Percentiles rank a stretch among this genome's conserved stretches.
Evolutionary conservation across 2,329 filamentous ascomycete species (phyloP).

Genomic region (Xylaria arbuscula): DNA sequence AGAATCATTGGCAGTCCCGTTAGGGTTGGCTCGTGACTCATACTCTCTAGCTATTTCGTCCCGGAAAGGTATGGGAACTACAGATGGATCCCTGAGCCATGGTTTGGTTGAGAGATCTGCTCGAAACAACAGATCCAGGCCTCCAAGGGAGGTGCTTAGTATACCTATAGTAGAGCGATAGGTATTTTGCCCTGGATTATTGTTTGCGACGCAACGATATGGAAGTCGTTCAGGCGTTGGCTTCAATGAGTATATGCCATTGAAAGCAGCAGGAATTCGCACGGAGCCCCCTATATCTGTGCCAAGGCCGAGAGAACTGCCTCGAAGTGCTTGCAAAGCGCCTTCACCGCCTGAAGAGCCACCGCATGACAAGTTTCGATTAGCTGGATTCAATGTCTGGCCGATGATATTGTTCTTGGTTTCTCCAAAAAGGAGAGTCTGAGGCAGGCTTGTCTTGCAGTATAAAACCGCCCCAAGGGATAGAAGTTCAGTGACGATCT

Average conservation of each 20-base stretch:
- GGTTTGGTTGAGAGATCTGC: conserved; percentile 59
- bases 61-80: conserved; percentile 74
- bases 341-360: conserved; percentile 70
- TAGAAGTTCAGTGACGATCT: conserved; percentile 36
- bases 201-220: conserved; percentile 40
- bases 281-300: conserved; percentile 61
- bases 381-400: conserved; percentile 70
- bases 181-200: conserved; percentile 61
- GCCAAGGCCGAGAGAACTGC: conserved; percentile 56
- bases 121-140: conserved; percentile 56
- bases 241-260: conserved; percentile 57
- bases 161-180: conserved; percentile 71
- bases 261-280: conserved; percentile 57
- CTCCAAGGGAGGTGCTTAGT: conserved; percentile 65
- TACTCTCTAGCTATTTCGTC: conserved; percentile 54
- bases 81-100: conserved; percentile 74
- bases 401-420: conserved; percentile 71
- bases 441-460: conserved; percentile 65
- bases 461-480: conserved; percentile 56
- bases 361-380: conserved; percentile 68
- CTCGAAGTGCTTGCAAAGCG: conserved; percentile 55
- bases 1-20: conserved; percentile 12
- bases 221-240: conserved; percentile 50
- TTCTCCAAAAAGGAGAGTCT: conserved; percentile 66
- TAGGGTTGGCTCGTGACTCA: conserved; percentile 14